Evolutionary conservation across 73 alveolate species (phyloP), one percentile per base, ranked within the genome.

Genomic region (Paramecium primaurelia): DNA sequence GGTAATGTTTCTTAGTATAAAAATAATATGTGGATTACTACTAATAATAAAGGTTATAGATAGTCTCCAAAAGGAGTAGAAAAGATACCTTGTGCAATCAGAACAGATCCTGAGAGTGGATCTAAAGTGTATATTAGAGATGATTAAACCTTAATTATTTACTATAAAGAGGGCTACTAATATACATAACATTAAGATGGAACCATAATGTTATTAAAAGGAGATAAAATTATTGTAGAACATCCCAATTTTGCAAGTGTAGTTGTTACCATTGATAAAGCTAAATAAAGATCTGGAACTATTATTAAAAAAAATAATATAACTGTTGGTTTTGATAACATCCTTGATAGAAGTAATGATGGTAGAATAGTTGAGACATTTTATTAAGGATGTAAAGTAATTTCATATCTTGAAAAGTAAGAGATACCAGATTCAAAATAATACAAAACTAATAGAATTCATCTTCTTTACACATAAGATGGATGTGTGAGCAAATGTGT

Each of bases 111-210:
- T 12, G 98, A 94, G 45, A 92, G 98, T 64, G 96, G 96, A 36
- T 97, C 99, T 8, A 95, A 92, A 73, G 96, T 97, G 36, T 95
- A 95, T 95, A 92, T 98, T 47, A 93, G 99, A 92, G 99, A 97
- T 86, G 99, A 98, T 93, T 93, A 97, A 45, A 98, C 96, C 14
- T 93, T 97, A 38, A 92, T 97, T 40, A 97, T 98, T n/a, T 88
- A 92, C 51, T 97, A 96, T 86, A 91, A 94, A 9, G 99, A 98
- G 93, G 98, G 96, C 14, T 87, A 97, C 37, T 71, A 93, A 32
- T 97, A 93, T 92, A 95, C 99, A 28, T 94, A 96, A 86, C 99
- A 96, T 93, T 88, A 93, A 32, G 99, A 98, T 77, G 98, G 99
- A 1, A 98, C 99, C n/a, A 95, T 93, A 89, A 97, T 98, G 93